Conservation (phyloP, 2,329 filamentous ascomycete genomes). For the Cercospora sp. region DNA sequence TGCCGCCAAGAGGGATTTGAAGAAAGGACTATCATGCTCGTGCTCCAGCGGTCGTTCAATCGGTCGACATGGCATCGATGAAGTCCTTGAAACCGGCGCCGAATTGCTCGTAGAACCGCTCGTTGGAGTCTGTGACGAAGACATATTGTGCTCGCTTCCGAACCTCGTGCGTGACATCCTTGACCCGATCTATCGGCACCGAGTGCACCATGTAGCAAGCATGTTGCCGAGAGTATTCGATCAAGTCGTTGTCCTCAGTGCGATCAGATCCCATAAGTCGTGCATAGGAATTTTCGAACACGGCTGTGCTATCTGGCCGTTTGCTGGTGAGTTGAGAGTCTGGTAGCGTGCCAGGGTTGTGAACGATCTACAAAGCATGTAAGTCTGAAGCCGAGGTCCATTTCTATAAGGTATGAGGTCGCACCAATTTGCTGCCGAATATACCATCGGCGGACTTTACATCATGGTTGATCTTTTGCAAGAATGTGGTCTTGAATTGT, state of each 20-base stretch:
- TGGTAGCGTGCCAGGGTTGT: slow-evolving; percentile 26
- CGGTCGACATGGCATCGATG: slow-evolving; percentile 22
- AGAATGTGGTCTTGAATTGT: slow-evolving; percentile 18
- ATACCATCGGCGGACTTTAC: slow-evolving; percentile 16
- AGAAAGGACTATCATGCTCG: not conserved
- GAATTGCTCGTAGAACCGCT: slow-evolving; percentile 25
- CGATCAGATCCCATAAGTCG: slow-evolving; percentile 7
- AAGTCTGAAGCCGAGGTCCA: slow-evolving; percentile 10
- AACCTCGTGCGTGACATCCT: slow-evolving; percentile 16
- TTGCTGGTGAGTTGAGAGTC: slow-evolving; percentile 16
- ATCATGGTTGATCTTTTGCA: slow-evolving; percentile 19
- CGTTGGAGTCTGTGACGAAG: slow-evolving; percentile 24
- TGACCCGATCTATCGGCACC: slow-evolving; percentile 19
- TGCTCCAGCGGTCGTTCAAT: not conserved
- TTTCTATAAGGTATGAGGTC: not conserved
- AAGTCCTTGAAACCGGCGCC: slow-evolving; percentile 24
- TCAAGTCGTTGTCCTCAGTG: slow-evolving; percentile 12
- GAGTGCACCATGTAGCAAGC: slow-evolving; percentile 25
- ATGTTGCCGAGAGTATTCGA: slow-evolving; percentile 14
- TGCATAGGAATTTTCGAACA: slow-evolving; percentile 24
- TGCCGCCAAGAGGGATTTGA: not conserved
- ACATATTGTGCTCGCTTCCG: slow-evolving; percentile 25
- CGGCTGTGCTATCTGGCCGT: slow-evolving; percentile 21
- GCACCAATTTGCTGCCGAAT: slow-evolving; percentile 8
- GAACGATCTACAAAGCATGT: slow-evolving; percentile 19